Evolutionary conservation across 192 early-diverging fungal genomes (phyloP).

Genomic region (Coemansia sp.): DNA sequence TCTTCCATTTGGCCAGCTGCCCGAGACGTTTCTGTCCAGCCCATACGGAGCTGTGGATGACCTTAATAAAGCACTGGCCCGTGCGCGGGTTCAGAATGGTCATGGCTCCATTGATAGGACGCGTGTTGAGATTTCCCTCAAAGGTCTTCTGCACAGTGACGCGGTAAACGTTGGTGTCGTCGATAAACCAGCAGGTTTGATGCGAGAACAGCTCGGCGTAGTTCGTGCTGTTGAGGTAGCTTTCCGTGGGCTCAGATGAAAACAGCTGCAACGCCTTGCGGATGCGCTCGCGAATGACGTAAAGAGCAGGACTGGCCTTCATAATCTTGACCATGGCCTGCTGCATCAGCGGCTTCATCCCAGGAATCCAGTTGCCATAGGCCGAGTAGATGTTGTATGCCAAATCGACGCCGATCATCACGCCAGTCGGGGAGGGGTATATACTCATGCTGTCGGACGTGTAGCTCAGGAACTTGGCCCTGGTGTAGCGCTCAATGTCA

Average conservation of each 20-base stretch:
- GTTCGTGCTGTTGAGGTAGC: slow-evolving; percentile 91
- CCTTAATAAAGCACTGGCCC: slow-evolving; percentile 97
- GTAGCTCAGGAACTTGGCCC: slow-evolving; percentile 98
- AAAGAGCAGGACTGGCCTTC: slow-evolving; percentile 97
- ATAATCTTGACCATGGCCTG: slow-evolving; percentile 99
- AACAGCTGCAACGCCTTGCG: slow-evolving; percentile 98
- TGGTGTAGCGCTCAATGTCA: slow-evolving; percentile 97
- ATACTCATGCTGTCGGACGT: slow-evolving; percentile 98
- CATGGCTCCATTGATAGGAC: slow-evolving; percentile 98
- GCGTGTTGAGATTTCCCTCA: slow-evolving; percentile 97
- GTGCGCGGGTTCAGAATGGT: slow-evolving; percentile 99
- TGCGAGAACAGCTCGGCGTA: slow-evolving; percentile 97
- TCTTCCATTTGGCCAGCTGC: slow-evolving; percentile 99
- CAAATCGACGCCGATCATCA: slow-evolving; percentile 96
- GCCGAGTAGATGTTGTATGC: slow-evolving; percentile 93
- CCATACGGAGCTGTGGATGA: slow-evolving; percentile 99
- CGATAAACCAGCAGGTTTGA: slow-evolving; percentile 99
- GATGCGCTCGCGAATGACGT: slow-evolving; percentile 97
- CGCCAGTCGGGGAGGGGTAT: slow-evolving; percentile 96
- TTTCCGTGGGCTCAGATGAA: slow-evolving; percentile 97
- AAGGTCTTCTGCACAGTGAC: slow-evolving; percentile 99
- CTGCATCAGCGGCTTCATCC: slow-evolving; percentile 96
- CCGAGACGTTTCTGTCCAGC: slow-evolving; percentile 98
- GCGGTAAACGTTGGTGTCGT: slow-evolving; percentile 99
- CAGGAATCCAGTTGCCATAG: slow-evolving; percentile 98